Evolutionary conservation across 495 filamentous ascomycete species (phyloP), one percentile per base, ranked within the genome.

Genomic region (Xylaria palmicola): DNA sequence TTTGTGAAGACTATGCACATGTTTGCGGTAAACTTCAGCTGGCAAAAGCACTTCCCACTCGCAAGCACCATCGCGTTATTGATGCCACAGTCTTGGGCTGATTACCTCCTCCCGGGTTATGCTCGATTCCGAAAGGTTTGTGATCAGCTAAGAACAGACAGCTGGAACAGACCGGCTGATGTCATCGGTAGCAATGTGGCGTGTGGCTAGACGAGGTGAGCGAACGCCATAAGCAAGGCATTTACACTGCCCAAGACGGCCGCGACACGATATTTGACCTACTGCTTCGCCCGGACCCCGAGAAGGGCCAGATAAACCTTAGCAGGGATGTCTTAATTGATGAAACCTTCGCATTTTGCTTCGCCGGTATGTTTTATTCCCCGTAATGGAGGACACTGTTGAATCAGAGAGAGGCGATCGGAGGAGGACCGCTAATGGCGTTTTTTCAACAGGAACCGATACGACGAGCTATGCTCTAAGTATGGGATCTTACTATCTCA

Each of bases 271-370:
- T 56, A 1, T 43, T 56, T 30, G 53, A 56, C 22, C 29, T 43
- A 5, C 24, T 56, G 7, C 53, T 56, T 9, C 24, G 26, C 6
- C 53, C 53, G 20, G 20, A 56, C 39, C 15, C 20, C 2, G 34
- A 55, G 17, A 55, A 56, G 39, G 53, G 53, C 22, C 37, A 56
- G 13, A 4, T 39, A 12, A 22, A 26, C 7, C 36, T 55, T 1
- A 37, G 51, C 1, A 55, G n/a, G 19, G 51, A 55, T 9, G 34
- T 41, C 20, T 26, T 55, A 17, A 41, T 55, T 20, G 51, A 55
- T 8, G 51, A 55, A 19, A 30, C 34, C 32, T 55, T 55, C 20
- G 51, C 51, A n/a, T 41, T 55, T 30, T 55, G 51, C 51, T 55
- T 55, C 22, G 51, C 51, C 13, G 48, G 48, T 51, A 19, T n/a